Evolutionary conservation across 2,329 filamentous ascomycete genomes (phyloP), one percentile per base, ranked within the genome.

Genomic region (Trichoderma harzianum): DNA sequence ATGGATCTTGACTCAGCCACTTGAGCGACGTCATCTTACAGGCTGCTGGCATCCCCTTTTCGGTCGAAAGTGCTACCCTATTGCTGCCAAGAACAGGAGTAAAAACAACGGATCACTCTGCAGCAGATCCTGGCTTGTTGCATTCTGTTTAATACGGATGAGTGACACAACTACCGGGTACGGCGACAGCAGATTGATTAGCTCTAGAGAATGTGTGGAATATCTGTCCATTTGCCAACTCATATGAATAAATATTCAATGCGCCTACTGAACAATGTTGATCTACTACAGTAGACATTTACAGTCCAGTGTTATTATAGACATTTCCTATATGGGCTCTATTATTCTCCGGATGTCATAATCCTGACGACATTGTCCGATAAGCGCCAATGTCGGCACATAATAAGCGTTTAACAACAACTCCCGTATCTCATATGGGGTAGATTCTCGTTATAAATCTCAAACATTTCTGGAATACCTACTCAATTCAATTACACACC

Each of bases 21-120:
- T 39, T n/a, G 30, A 39, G 39, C 67, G 67, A 69, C 67, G 67
- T 69, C 67, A 69, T 69, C 67, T 69, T 36, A 69, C 67, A 34
- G 39, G 28, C 3, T 3, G 12, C 16, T 28, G 21, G 43, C 7
- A 67, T 26, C 18, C 34, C 11, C 11, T 57, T 24, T 18, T 39
- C 16, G 24, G 16, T n/a, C 32, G 21, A 10, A 14, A 34, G 63
- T 57, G 26, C 32, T 39, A 57, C 32, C 62, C 39, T 32, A 51
- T 11, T 21, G 28, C 39, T 32, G 26, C 62, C 28, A 60, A 32
- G 30, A 7, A 34, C 28, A 32, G 28, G 57, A 21, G 16, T 24
- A n/a, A 18, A 14, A 16, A 34, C 18, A 32, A 32, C 21, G 10
- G 6, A 16, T 30, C 61, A 32, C 32, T 62, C 39, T 34, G 26